Base-by-base conservation (phyloP, 306 rosid species). In the Lupinus albus region DNA sequence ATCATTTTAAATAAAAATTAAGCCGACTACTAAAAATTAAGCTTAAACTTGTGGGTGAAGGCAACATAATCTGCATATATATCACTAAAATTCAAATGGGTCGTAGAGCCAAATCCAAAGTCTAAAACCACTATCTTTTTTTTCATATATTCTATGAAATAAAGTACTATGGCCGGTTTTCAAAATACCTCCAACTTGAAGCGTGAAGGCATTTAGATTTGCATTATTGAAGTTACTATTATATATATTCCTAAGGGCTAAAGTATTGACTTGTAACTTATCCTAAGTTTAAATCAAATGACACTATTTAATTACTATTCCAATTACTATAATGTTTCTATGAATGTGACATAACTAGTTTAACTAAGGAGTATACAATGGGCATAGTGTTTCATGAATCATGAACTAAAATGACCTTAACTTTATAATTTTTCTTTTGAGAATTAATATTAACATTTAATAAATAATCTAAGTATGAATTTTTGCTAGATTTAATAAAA, bases 11-110 rank as follows among this genome's bases (percentile, higher is more conserved):
- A n/a, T n/a, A n/a, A n/a, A n/a, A n/a, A 14, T 15, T 28, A 50
- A 66, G 74, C 60, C 64, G 66, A 74, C 82, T 67, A 30, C 50
- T 59, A 28, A 61, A 50, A 61, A 73, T 59, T 61, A 68, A 69
- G 49, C 46, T 70, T 13, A 20, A 57, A 65, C 25, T 30, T 55
- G 39, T 11, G 21, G 50, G 32, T 60, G 47, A 42, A 60, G 62
- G 46, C 42, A 58, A 44, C 54, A 63, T 4, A 64, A 77, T 77
- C 61, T 70, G 41, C 55, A 54, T 30, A 13, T 30, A 13, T 51
- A 55, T 54, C 25, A 6, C 46, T 57, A 56, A 20, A 15, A 64
- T 49, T 71, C 68, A 48, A 62, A 49, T 14, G 77, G 50, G 39
- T 50, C 18, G 0, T 71, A 41, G 58, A 64, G 68, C 72, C 70